Base-by-base conservation (phyloP, 2,329 filamentous ascomycete species). In the Cylindrodendrum hubeiense region DNA sequence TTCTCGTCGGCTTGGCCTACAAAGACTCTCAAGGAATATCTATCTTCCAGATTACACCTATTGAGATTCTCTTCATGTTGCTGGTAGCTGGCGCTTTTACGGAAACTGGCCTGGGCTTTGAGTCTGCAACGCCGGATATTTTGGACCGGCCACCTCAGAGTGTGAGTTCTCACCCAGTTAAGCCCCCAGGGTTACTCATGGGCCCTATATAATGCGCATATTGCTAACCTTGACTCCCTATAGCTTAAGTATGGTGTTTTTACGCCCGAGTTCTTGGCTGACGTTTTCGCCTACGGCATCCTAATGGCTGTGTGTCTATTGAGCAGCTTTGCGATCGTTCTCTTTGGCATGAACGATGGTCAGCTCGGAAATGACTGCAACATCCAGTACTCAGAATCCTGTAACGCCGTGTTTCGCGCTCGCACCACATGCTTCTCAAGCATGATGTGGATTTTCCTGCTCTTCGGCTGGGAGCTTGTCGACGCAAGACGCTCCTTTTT, bases 1-100 rank as follows among this genome's bases (percentile, higher is more conserved):
- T 93, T 5, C 85, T 93, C 6, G 87, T 93, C 33, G 91, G 91
- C 58, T 83, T 93, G 4, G 88, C 82, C 0, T 93, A 93, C 81
- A 93, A 93, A 78, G 91, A 93, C 67, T 71, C 76, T 4, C 82
- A 81, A 15, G 82, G 85, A 2, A 79, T 91, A 21, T 93, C 91
- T 0, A 90, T 93, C 5, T 93, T 93, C 74, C 91, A 91, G 0
- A 83, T 93, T 15, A 84, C 90, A 0, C 91, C 91, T 0, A 89
- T 93, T 19, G 88, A 93, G 70, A 92, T 93, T 67, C 83, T 93
- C 43, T 93, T 90, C 91, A 90, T 94, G 66, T 93, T 93, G 72
- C 93, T 93, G 91, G 86, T 93, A 60, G 93, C 91, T 1, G 92
- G 90, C 34, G 89, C 88, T 52, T 84, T 93, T 73, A 91, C 91